phyloP scores from a whole-genome alignment of 176 grass and related monocot species.

The Cenchrus fungigraminus region DNA sequence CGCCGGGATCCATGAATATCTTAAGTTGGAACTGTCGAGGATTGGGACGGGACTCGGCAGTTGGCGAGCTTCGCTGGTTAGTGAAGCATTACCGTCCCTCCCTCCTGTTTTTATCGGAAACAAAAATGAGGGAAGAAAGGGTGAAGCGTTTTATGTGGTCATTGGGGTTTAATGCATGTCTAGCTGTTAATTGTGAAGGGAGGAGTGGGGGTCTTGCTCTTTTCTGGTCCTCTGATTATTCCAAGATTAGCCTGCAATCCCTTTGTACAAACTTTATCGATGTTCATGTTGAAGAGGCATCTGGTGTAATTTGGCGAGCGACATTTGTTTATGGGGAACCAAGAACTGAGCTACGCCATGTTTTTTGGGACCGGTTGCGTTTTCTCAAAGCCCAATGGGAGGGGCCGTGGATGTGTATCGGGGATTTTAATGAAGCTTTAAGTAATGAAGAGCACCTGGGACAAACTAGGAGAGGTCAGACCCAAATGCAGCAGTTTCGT shows the following conservation, averaged over 20 bases:
- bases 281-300: neutral
- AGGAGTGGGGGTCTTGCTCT: neutral
- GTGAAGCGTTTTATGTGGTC: neutral
- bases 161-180: neutral
- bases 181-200: neutral
- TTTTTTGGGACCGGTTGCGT: neutral
- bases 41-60: neutral
- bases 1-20: neutral
- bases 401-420: neutral
- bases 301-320: neutral
- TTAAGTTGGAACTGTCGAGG: neutral
- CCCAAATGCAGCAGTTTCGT: neutral
- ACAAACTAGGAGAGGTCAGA: too few relatives aligned
- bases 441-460: neutral
- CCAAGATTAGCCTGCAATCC: neutral
- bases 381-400: neutral
- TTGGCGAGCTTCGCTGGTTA: neutral
- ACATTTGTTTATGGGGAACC: neutral
- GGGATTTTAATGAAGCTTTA: neutral
- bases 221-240: neutral
- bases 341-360: accelerated
- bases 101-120: neutral
- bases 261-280: neutral
- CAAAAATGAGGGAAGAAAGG: constrained; percentile 1
- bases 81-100: neutral